Base-by-base conservation (phyloP, 2,329 filamentous ascomycete genomes). In the Ceratocystis lukuohia region DNA sequence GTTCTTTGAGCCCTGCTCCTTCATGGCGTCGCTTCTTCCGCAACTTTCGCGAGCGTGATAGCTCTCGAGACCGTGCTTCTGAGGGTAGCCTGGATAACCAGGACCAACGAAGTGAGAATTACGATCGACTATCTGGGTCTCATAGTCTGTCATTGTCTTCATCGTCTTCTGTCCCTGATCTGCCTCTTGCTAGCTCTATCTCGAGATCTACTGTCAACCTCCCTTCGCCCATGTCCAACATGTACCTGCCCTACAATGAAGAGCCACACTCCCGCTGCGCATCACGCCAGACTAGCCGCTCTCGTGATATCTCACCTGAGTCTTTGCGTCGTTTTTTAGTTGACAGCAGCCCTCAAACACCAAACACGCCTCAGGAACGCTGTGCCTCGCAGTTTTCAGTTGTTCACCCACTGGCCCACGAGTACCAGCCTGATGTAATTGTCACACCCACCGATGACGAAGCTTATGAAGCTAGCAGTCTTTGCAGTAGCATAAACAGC, bases 281-380 rank as follows among this genome's bases (percentile, higher is more conserved):
- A 17, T 59, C 46, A n/a, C 65, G 37, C 8, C 61, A 62, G 28
- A 67, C 65, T 17, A 67, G 20, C 61, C 61, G 77, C 3, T 68
- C 73, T 2, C 77, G 80, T 57, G 79, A 83, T 41, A 78, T 84
- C 62, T 84, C 82, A 0, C 82, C 82, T 1, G 81, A 83, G 66
- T 82, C 81, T 1, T 74, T 82, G 61, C 78, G 77, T 50, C 78
- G 77, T 65, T 83, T 82, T 73, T 73, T 82, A 3, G 77, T 76
- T 12, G 80, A 82, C 33, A 80, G 82, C 63, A 69, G n/a, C 17
- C n/a, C 57, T 5, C 61, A 48, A 15, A 22, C 45, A 7, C 50
- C 50, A 6, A 20, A 30, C 12, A 56, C 50, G 10, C 50, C 50
- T 5, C 50, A 56, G 50, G 50, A 56, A 69, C 8, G 75, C 76